Conservation (phyloP, 1,284 basidiomycete species). For the Vanrija pseudolonga region DNA sequence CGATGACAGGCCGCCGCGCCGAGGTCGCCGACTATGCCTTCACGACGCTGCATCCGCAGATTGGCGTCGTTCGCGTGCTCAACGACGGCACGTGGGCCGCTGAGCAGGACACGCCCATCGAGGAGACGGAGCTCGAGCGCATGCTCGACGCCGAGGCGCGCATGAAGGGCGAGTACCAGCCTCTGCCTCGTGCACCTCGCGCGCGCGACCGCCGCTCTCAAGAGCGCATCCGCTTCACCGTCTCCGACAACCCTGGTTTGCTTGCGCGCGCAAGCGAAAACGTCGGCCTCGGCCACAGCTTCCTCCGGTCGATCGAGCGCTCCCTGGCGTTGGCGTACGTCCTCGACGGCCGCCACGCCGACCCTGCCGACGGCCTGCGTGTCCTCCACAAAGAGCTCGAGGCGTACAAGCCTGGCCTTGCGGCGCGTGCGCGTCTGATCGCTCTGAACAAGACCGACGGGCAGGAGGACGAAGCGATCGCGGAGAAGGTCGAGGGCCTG, state of each 20-base stretch:
- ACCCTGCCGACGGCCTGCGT: slow-evolving; percentile 70
- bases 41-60: slow-evolving; percentile 90
- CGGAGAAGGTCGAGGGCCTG: slow-evolving; percentile 50
- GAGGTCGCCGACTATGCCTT: slow-evolving; percentile 90
- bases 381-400: slow-evolving; percentile 77
- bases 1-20: slow-evolving; percentile 80
- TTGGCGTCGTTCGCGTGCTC: slow-evolving; percentile 85
- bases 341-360: slow-evolving; percentile 70
- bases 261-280: slow-evolving; percentile 79
- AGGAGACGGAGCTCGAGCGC: slow-evolving; percentile 67
- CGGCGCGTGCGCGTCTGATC: slow-evolving; percentile 69
- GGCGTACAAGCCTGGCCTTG: slow-evolving; percentile 75
- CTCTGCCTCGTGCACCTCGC: slow-evolving; percentile 12
- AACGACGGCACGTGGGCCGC: slow-evolving; percentile 70
- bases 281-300: slow-evolving; percentile 89
- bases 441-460: slow-evolving; percentile 94
- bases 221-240: slow-evolving; percentile 80
- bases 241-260: slow-evolving; percentile 96
- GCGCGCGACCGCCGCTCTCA: not conserved
- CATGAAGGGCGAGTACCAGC: slow-evolving; percentile 28
- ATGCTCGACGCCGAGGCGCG: slow-evolving; percentile 49
- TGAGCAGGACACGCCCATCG: slow-evolving; percentile 54
- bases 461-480: slow-evolving; percentile 52
- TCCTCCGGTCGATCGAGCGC: slow-evolving; percentile 88
- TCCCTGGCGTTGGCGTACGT: slow-evolving; percentile 88